Evolutionary conservation across 2,329 filamentous ascomycete species (phyloP).

Genomic region (Sporothrix humicola): DNA sequence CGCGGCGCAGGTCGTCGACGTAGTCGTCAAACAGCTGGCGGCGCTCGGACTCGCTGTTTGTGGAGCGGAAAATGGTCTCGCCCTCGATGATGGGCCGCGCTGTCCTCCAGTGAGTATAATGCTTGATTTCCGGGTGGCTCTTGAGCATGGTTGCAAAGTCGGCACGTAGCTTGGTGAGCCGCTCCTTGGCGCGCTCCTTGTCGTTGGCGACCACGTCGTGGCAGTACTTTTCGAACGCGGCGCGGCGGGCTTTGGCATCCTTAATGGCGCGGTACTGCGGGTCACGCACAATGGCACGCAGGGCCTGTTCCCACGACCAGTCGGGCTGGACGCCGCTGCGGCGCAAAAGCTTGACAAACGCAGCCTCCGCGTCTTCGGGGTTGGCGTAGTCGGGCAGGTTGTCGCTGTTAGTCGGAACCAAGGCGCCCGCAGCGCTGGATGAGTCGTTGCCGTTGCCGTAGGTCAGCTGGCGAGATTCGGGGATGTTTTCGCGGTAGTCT

Average conservation of each 20-base stretch:
- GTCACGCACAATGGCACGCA: conserved; percentile 85
- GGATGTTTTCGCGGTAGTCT: conserved; percentile 30
- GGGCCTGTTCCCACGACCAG: conserved; percentile 90
- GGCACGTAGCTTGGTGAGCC: conserved; percentile 85
- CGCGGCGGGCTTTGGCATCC: conserved; percentile 87
- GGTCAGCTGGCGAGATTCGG: conserved; percentile 63
- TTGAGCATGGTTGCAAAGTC: conserved; percentile 97
- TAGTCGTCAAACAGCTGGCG: conserved; percentile 94
- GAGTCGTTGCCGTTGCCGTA: conserved; percentile 57
- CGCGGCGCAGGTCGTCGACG: conserved; percentile 79
- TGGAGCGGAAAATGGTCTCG: conserved; percentile 93
- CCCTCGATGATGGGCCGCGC: conserved; percentile 91
- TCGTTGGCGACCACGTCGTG: conserved; percentile 88
- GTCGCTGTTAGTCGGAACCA: conserved; percentile 69
- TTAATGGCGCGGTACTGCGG: conserved; percentile 92
- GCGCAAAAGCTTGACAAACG: conserved; percentile 88
- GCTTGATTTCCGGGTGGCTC: conserved; percentile 94
- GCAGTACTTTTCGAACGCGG: conserved; percentile 94
- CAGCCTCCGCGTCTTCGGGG: conserved; percentile 86
- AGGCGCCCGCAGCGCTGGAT: conserved; percentile 58
- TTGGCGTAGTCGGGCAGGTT: conserved; percentile 79
- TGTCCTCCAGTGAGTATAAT: conserved; percentile 97
- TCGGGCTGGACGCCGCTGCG: conserved; percentile 86
- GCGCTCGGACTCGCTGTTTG: conserved; percentile 84
- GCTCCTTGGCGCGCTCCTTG: conserved; percentile 92